Evolutionary conservation across 495 filamentous ascomycete species (phyloP).

Genomic region (Hypoxylon crocopeplum): DNA sequence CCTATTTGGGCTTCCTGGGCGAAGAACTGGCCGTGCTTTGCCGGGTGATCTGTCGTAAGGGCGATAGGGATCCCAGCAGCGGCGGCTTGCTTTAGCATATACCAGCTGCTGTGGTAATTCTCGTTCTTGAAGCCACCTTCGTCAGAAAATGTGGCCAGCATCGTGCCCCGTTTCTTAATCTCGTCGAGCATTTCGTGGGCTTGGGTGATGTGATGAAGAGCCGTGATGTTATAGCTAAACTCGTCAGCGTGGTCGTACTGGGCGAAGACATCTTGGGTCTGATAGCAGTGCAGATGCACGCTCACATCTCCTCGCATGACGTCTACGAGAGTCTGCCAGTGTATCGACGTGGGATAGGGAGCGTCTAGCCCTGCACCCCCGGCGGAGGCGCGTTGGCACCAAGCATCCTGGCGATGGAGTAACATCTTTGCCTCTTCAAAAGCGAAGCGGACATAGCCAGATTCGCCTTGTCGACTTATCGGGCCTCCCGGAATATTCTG

Average conservation of each 20-base stretch:
- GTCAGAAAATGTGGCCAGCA: neutral
- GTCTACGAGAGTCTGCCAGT: slow-evolving; percentile 40
- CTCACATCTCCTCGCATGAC: slow-evolving; percentile 55
- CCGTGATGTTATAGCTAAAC: slow-evolving; percentile 54
- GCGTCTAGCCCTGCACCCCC: slow-evolving; percentile 45
- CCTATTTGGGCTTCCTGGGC: slow-evolving; percentile 1
- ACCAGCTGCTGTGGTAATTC: neutral
- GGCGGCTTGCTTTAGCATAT: neutral
- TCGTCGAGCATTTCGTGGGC: slow-evolving; percentile 57
- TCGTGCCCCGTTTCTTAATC: slow-evolving; percentile 47
- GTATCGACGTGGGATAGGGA: neutral
- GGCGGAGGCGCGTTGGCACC: slow-evolving; percentile 50
- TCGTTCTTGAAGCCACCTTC: neutral
- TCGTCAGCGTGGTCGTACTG: slow-evolving; percentile 56
- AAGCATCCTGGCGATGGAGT: slow-evolving; percentile 50
- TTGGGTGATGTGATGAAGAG: slow-evolving; percentile 60
- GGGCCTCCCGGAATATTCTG: slow-evolving; percentile 33
- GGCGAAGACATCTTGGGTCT: slow-evolving; percentile 55
- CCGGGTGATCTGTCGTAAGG: neutral
- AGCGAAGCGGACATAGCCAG: slow-evolving; percentile 47
- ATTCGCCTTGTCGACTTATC: slow-evolving; percentile 11
- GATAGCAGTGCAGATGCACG: slow-evolving; percentile 61
- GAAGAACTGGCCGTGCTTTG: slow-evolving; percentile 1
- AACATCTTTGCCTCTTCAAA: slow-evolving; percentile 51
- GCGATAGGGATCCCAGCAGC: neutral